A percentile compares a stretch with the other conserved stretches of the same genome.
Conservation (phyloP, 169 alveolate species). For the Hepatocystis sp. region DNA sequence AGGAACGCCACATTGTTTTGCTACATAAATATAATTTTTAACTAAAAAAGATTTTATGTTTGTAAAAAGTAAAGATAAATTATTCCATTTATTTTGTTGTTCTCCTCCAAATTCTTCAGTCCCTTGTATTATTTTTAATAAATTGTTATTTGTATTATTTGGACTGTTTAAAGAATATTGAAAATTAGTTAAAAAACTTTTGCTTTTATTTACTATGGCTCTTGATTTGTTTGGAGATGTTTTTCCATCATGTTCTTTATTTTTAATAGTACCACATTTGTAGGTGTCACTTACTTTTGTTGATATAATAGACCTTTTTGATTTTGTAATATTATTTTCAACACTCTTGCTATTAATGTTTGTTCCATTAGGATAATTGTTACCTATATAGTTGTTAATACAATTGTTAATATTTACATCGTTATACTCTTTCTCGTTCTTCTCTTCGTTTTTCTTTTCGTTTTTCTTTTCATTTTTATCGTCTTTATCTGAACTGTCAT, state of each 20-base stretch:
- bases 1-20: constrained; percentile 64
- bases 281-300: too few species aligned
- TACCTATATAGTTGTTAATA: too few species aligned
- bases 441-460: neutral
- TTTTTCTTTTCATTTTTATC: neutral
- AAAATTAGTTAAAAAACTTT: constrained; percentile 1
- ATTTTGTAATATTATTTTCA: too few species aligned
- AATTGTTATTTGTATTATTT: constrained; percentile 32
- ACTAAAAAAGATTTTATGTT: constrained; percentile 61
- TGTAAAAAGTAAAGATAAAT: constrained; percentile 51
- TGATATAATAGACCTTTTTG: too few species aligned
- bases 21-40: constrained; percentile 60
- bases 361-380: too few species aligned
- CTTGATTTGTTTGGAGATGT: neutral
- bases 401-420: too few species aligned
- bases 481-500: too few species aligned
- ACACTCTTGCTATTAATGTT: too few species aligned
- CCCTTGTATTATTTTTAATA: constrained; percentile 39
- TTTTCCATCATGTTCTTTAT: neutral
- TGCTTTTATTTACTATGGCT: neutral
- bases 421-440: too few species aligned
- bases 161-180: constrained; percentile 9
- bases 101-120: constrained; percentile 75
- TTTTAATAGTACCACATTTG: too few species aligned
- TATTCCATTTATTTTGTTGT: constrained; percentile 50